These are phyloP conservation scores for Rhododendron griersonianum DNA, from an alignment of 148 eudicot species.

Conservation along the genomic window DNA sequence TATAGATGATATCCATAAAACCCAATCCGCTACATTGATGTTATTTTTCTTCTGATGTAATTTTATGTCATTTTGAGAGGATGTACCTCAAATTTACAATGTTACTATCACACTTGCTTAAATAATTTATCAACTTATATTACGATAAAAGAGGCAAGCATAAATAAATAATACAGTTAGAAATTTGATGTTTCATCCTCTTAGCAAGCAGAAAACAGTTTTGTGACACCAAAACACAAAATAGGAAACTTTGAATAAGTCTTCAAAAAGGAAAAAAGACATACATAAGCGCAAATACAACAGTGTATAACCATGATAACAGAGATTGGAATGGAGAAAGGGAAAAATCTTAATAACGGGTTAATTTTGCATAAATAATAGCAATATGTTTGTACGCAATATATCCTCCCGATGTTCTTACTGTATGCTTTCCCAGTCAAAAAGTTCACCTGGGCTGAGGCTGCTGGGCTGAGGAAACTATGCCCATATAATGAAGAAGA, in stretches of 20 bases:
- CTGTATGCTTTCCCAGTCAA: background rate
- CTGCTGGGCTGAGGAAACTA: background rate
- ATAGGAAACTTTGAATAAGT: background rate
- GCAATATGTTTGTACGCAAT: background rate
- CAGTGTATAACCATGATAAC: background rate
- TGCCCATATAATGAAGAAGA: background rate
- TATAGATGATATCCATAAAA: background rate
- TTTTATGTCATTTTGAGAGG: background rate
- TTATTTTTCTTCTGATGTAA: background rate
- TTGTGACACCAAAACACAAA: background rate
- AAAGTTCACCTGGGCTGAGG: background rate
- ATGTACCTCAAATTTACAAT: background rate
- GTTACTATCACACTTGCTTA: background rate
- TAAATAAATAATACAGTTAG: background rate
- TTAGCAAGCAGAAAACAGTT: background rate
- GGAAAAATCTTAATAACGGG: background rate
- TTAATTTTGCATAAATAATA: background rate
- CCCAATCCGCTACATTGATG: background rate
- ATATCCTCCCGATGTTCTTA: background rate
- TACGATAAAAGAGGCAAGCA: background rate
- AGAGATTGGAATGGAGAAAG: background rate
- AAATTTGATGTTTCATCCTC: background rate
- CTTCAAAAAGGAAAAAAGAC: background rate
- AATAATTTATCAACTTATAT: background rate
- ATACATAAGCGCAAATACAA: background rate